Conservation (phyloP, 331 rosid genomes). For the Rosa hybrid region DNA sequence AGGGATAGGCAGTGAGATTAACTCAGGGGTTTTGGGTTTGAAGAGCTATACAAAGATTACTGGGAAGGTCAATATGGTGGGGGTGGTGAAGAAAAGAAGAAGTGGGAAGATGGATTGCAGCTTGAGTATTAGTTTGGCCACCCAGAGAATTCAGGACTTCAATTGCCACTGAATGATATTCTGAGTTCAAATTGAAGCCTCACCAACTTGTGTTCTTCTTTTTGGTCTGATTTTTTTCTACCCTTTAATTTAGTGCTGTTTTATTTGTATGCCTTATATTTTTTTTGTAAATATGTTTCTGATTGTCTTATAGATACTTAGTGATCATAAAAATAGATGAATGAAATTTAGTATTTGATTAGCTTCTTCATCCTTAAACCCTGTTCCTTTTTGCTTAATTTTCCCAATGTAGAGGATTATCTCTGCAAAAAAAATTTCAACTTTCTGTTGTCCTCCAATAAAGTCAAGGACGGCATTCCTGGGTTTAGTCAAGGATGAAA, state of each 20-base stretch:
- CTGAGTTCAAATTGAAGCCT: background rate
- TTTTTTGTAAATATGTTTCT: background rate
- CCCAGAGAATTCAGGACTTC: slow-evolving; percentile 14
- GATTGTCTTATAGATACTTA: background rate
- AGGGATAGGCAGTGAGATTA: background rate
- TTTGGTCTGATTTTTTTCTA: background rate
- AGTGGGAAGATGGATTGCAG: slow-evolving; percentile 13
- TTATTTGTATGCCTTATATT: background rate
- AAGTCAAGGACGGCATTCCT: background rate
- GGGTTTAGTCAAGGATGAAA: background rate
- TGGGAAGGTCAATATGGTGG: slow-evolving; percentile 18
- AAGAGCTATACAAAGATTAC: slow-evolving; percentile 11
- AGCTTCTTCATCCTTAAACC: background rate
- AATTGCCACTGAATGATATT: slow-evolving; percentile 13
- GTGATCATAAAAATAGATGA: slow-evolving; percentile 3
- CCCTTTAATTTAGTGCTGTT: background rate
- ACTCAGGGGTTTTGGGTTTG: slow-evolving; percentile 16
- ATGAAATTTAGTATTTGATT: background rate
- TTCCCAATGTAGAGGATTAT: background rate
- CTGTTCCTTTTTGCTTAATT: background rate
- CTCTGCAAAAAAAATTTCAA: too few relatives aligned
- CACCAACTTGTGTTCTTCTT: background rate
- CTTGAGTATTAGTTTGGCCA: background rate
- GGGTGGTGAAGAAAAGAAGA: slow-evolving; percentile 15
- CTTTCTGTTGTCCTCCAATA: background rate